A percentile compares a stretch with the other conserved stretches of the same genome.
Conservation (phyloP, 352 stramenopile species). For the Globisporangium nagaii region DNA sequence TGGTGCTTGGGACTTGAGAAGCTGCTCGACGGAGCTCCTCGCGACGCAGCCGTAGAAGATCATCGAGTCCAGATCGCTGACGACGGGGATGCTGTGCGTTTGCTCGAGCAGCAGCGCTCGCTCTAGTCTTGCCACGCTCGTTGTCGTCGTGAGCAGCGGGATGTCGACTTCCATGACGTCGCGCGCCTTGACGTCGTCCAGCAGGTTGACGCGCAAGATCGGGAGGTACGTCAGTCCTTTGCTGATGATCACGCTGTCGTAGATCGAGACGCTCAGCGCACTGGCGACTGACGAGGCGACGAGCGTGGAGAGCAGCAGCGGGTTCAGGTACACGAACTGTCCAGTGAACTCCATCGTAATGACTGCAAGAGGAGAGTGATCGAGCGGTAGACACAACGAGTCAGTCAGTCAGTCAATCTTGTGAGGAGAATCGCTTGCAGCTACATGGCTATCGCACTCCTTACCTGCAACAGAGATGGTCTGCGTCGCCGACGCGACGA, state of each 20-base stretch:
- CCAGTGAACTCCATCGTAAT: constrained; percentile 70
- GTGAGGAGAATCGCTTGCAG: too few relatives aligned
- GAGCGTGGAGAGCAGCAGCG: constrained; percentile 46
- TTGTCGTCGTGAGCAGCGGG: constrained; percentile 34
- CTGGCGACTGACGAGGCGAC: constrained; percentile 43
- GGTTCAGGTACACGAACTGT: constrained; percentile 65
- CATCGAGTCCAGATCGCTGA: constrained; percentile 29
- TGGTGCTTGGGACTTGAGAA: not conserved
- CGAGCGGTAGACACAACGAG: too few relatives aligned
- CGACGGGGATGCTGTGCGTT: constrained; percentile 28
- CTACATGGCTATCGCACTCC: too few relatives aligned
- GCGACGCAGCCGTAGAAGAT: constrained; percentile 45
- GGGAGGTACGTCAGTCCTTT: constrained; percentile 52
- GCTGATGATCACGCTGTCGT: constrained; percentile 54
- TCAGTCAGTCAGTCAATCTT: too few relatives aligned
- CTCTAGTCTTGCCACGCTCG: constrained; percentile 22
- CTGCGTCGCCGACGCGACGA: constrained; percentile 56
- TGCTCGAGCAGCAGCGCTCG: constrained; percentile 15
- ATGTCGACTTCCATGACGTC: constrained; percentile 52
- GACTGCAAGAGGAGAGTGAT: constrained; percentile 19
- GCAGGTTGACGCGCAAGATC: constrained; percentile 42
- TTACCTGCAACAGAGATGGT: constrained; percentile 56
- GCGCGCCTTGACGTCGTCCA: constrained; percentile 31
- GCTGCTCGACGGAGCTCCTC: constrained; percentile 12
- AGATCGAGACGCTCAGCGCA: constrained; percentile 50